Evolutionary conservation across 2,329 filamentous ascomycete genomes (phyloP), one percentile per base, ranked within the genome.

Genomic region (Fusarium continuum): DNA sequence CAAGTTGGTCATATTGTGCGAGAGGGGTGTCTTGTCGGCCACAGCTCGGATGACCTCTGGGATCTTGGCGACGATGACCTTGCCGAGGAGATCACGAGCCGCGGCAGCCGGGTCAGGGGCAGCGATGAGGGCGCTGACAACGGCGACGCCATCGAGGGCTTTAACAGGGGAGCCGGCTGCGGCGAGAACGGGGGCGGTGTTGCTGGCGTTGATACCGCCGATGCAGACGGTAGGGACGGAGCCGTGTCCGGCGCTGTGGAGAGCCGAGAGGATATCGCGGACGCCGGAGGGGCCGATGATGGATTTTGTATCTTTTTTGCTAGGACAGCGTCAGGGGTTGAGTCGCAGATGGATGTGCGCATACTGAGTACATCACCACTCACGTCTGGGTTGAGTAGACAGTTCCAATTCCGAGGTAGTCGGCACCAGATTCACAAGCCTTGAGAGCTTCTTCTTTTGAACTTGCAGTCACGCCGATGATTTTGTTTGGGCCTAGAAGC

Each of bases 1-100:
- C 47, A 93, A 83, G 74, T 98, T 98, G 48, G 95, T 98, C 92
- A 98, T 98, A 78, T 97, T 97, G 78, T 98, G 94, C 45, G 90
- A 91, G 19, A 98, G 82, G 1, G 93, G 93, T 53, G 85, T 88
- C 36, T 78, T 81, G 3, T 80, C 74, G 6, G 85, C 85, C 41
- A 97, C 84, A 6, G 82, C 80, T 56, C 79, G 80, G 36, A 96
- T 80, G 16, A 91, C 77, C 34, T 71, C 70, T 2, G 77, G 76
- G 9, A 76, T 69, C 50, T 76, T 78, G 55, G 93, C 82, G 11
- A 89, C 80, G 2, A 79, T 71, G 13, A 78, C 72, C 29, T 70
- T 64, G 22, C 53, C 52, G 11, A 79, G 75, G 11, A 98, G 83
- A 14, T 84, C 73, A 3, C 78, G 73, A 0, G 93, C 84, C 0